Base-by-base conservation (phyloP, 768 basidiomycete genomes). In the Auriculariales sp. region DNA sequence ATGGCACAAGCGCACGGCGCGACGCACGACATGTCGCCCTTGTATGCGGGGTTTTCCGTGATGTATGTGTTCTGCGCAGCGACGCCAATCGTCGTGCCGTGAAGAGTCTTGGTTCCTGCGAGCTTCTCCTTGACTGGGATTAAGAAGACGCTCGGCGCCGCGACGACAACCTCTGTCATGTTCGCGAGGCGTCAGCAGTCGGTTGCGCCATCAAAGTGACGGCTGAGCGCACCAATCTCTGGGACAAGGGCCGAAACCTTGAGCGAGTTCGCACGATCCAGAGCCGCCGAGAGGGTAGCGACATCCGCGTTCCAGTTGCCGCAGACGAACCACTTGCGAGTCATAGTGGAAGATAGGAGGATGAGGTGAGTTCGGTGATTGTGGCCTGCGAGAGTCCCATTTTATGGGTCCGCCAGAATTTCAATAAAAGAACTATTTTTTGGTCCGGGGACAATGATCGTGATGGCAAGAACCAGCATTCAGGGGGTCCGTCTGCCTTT, bases 241-340 rank as follows among this genome's bases (percentile, higher is more conserved):
- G 78, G 69, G 63, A 93, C 88, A 47, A 98, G 67, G 46, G 78
- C 69, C 48, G 90, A 89, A 3, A 77, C 66, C 70, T 95, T 95
- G 49, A 99, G 68, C 46, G 70, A 61, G 47, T 77, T 65, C 57
- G 88, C 66, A 59, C 98, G 75, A 36, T 69, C 66, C 55, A 68
- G 68, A 64, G 84, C 82, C 57, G 78, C 73, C 55, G 73, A 72
- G 55, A 71, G 71, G 30, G 80, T 75, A 52, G 71, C 70, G 27
- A 86, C 86, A 71, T 97, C 94, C 82, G 97, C 83, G 73, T 97
- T 99, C 79, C 94, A 97, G 77, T 98, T 97, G 28, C 92, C 89
- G 54, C 94, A 93, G 59, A 88, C 91, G 62, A 95, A 93, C 71
- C 92, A 94, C 65, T 78, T 71, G 61, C 90, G 88, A 54, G 81